phyloP scores from a whole-genome alignment of 345 rosid genomes.

The Jatropha curcas region DNA sequence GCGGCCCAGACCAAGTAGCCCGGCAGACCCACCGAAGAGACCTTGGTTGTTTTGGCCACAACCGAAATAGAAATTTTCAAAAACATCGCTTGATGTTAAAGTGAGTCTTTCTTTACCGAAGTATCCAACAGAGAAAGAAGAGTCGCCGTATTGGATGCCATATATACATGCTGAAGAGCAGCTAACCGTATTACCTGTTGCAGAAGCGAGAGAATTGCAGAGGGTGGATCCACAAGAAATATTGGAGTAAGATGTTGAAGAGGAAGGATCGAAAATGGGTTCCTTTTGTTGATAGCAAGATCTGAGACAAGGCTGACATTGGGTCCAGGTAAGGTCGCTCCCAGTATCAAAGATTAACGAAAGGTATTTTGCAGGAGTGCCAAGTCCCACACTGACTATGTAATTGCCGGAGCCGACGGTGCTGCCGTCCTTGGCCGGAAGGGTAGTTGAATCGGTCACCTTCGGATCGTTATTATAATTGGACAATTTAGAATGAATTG shows the following conservation, averaged over 20 bases:
- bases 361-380: slow-evolving; percentile 24
- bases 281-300: slow-evolving; percentile 32
- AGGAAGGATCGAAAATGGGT: slow-evolving; percentile 11
- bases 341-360: slow-evolving; percentile 32
- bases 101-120: slow-evolving; percentile 63
- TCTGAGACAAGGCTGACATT: slow-evolving; percentile 29
- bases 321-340: slow-evolving; percentile 36
- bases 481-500: slow-evolving; percentile 54
- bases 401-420: slow-evolving; percentile 34
- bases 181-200: slow-evolving; percentile 47
- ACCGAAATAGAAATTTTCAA: slow-evolving; percentile 58
- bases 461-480: slow-evolving; percentile 2
- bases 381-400: slow-evolving; percentile 29
- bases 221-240: slow-evolving; percentile 48
- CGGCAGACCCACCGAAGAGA: slow-evolving; percentile 70
- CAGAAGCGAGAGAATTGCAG: slow-evolving; percentile 52
- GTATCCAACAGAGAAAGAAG: slow-evolving; percentile 65
- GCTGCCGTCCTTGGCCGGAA: slow-evolving; percentile 66
- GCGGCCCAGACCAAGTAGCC: slow-evolving; percentile 83
- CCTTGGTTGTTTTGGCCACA: slow-evolving; percentile 86
- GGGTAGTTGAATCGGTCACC: slow-evolving; percentile 31
- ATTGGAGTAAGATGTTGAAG: slow-evolving; percentile 58
- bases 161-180: slow-evolving; percentile 72
- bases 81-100: slow-evolving; percentile 46
- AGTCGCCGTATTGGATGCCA: slow-evolving; percentile 77